These are phyloP conservation scores for Skeletonema potamos DNA, from an alignment of 108 stramenopile genomes.

Conservation along the genomic window DNA sequence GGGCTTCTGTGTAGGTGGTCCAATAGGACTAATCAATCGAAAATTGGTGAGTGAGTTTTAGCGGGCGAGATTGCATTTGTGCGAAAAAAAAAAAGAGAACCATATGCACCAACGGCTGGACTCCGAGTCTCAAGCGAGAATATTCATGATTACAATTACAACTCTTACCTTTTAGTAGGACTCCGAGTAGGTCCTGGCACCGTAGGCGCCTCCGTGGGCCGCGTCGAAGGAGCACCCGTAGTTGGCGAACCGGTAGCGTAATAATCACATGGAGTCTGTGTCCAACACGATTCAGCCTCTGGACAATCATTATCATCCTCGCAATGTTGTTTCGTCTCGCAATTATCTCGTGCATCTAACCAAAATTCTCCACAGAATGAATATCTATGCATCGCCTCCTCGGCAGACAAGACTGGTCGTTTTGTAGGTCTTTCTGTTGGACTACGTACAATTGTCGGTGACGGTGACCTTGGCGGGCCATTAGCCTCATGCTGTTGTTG, in stretches of 20 bases:
- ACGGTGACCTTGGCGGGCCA: constrained; percentile 1
- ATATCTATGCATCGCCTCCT: constrained; percentile 42
- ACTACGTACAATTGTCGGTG: background rate
- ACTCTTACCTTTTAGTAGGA: constrained; percentile 22
- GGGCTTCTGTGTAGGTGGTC: constrained; percentile 25
- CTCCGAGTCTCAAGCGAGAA: no score
- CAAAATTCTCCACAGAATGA: constrained; percentile 36
- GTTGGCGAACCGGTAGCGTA: constrained; percentile 38
- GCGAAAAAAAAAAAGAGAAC: background rate
- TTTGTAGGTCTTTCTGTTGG: constrained; percentile 26
- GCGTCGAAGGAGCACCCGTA: background rate
- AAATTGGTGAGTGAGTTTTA: background rate
- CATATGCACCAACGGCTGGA: background rate
- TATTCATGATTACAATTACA: background rate
- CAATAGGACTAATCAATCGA: constrained; percentile 14
- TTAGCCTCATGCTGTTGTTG: constrained; percentile 9
- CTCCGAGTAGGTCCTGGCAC: constrained; percentile 6
- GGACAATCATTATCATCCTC: constrained; percentile 46
- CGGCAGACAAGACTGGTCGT: constrained; percentile 31
- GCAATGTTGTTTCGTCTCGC: constrained; percentile 44
- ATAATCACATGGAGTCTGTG: constrained; percentile 46
- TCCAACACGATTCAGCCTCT: constrained; percentile 41
- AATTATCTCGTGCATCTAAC: constrained; percentile 37
- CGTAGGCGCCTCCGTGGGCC: constrained; percentile 8
- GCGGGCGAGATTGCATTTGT: background rate